These are phyloP conservation scores for Psilocybe tampanensis DNA, from an alignment of 768 basidiomycete species.

Conservation along the genomic window DNA sequence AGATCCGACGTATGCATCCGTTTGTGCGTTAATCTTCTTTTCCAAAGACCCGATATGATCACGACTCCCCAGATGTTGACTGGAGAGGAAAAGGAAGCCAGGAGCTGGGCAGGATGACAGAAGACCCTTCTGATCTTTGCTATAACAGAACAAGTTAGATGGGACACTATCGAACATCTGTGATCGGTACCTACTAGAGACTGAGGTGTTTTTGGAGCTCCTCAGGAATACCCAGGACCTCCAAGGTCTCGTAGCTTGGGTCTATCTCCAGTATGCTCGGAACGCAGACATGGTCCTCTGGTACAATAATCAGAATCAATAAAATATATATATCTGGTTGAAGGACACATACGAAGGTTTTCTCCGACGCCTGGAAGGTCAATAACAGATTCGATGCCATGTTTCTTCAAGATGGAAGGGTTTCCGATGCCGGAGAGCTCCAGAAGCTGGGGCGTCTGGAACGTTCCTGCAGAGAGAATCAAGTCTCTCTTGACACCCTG, in stretches of 20 bases:
- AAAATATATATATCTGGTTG: neutral
- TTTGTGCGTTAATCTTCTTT: neutral
- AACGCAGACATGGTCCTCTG: neutral
- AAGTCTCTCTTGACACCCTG: neutral
- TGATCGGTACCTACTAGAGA: constrained; percentile 13
- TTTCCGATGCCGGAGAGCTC: constrained; percentile 61
- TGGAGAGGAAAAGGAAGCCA: constrained; percentile 3
- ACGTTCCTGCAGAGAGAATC: constrained; percentile 7
- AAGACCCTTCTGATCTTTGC: constrained; percentile 4
- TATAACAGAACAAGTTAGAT: neutral
- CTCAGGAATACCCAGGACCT: neutral
- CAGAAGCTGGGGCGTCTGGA: constrained; percentile 48
- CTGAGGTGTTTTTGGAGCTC: neutral
- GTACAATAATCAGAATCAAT: neutral
- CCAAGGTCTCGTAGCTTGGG: constrained; percentile 5
- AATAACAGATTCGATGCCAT: constrained; percentile 38
- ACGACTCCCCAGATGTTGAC: neutral
- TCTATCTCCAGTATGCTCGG: constrained; percentile 2
- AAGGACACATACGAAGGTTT: constrained; percentile 31
- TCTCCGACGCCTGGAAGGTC: constrained; percentile 62
- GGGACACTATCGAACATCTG: neutral
- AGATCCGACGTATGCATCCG: neutral
- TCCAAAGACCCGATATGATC: too few species aligned
- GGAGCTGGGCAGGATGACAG: neutral
- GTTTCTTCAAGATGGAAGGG: constrained; percentile 44